Base-by-base conservation (phyloP, 2,329 filamentous ascomycete genomes). In the Tolypocladium ophioglossoides region DNA sequence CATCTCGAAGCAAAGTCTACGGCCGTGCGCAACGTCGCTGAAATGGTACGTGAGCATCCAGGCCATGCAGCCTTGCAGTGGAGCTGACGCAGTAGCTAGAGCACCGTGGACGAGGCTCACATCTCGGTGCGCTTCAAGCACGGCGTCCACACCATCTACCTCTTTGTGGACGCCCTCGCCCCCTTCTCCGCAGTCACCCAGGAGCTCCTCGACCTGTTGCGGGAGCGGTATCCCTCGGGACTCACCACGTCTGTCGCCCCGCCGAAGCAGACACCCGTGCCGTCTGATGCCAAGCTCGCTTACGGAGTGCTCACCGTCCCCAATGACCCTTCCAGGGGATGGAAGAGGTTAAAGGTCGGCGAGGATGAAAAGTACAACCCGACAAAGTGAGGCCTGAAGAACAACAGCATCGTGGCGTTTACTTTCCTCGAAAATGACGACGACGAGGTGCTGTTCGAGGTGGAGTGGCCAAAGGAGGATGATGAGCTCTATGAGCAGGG, bases 121-220 rank as follows among this genome's bases (percentile, higher is more conserved):
- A 75, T 81, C 62, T 88, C 86, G 11, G 72, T 91, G 54, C 79
- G 84, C 56, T 83, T 91, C 72, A 90, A 89, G 68, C 79, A 87
- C 66, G 83, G 86, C 64, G 81, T 82, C 55, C 80, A 84, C 62
- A 91, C 86, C 4, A 75, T 90, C 59, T 81, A 87, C 62, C 74
- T 91, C 55, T 84, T 87, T 57, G 76, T 86, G 48, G 77, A 82
- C 40, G 72, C 82, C 6, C 71, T 78, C 16, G 76, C 78, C 40
- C 69, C 82, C 12, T 81, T 89, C 63, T 70, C 74, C 18, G 68
- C 74, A 1, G 72, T 87, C 55, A 82, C 82, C 54, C 61, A 73
- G 20, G 76, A 82, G 22, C 78, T 91, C 2, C 70, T 87, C 20
- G 68, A 73, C 1, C 71, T 82, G 12, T 70, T 91, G 7, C 72